phyloP scores from a whole-genome alignment of 2,329 filamentous ascomycete species.

The Pleomassaria siparia region DNA sequence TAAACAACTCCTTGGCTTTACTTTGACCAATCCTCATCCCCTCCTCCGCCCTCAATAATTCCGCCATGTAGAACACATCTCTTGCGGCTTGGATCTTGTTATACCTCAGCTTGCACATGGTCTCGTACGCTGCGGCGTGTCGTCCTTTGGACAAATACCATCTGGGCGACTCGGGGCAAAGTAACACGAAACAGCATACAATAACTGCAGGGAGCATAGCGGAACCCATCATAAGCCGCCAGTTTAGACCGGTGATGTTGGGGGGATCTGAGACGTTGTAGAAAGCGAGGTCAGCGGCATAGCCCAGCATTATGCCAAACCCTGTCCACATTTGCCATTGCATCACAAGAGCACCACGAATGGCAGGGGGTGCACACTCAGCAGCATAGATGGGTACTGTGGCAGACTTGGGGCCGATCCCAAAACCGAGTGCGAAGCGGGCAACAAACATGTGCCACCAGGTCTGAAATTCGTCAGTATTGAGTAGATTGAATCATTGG shows the following conservation, averaged over 20 bases:
- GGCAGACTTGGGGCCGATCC: slow-evolving; percentile 73
- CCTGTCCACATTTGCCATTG: slow-evolving; percentile 18
- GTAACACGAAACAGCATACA: slow-evolving; percentile 27
- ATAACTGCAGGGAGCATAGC: slow-evolving; percentile 29
- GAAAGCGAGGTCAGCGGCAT: slow-evolving; percentile 24
- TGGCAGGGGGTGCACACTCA: slow-evolving; percentile 68
- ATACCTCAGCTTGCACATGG: slow-evolving; percentile 57
- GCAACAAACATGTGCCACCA: slow-evolving; percentile 73
- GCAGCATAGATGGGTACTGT: slow-evolving; percentile 78
- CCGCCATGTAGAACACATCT: slow-evolving; percentile 54
- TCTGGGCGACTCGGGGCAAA: slow-evolving; percentile 26
- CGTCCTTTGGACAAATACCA: slow-evolving; percentile 30
- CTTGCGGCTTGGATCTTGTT: slow-evolving; percentile 56
- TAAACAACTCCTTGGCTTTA: slow-evolving; percentile 30
- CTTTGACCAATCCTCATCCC: slow-evolving; percentile 35
- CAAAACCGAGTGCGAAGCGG: slow-evolving; percentile 73
- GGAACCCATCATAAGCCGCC: slow-evolving; percentile 32
- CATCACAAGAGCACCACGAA: slow-evolving; percentile 76
- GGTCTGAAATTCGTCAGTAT: slow-evolving; percentile 37
- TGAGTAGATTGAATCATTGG: background rate
- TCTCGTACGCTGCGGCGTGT: slow-evolving; percentile 21
- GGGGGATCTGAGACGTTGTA: slow-evolving; percentile 22
- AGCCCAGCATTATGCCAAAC: slow-evolving; percentile 31
- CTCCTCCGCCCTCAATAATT: slow-evolving; percentile 37
- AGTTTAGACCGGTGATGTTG: slow-evolving; percentile 25